Evolutionary conservation across 352 stramenopile species (phyloP).

Genomic region (Nothophytophthora sp.): DNA sequence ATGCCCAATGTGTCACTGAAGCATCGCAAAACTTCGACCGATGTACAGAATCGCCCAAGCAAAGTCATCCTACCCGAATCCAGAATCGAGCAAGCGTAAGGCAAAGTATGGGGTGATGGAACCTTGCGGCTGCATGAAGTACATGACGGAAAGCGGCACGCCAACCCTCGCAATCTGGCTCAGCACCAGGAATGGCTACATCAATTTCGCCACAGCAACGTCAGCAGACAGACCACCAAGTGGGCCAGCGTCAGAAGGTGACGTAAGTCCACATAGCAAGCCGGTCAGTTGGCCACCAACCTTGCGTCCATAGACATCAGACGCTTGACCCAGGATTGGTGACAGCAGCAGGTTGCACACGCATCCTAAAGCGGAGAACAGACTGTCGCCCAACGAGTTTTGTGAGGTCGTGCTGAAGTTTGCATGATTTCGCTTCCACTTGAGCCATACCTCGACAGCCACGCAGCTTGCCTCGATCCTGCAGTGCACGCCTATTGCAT

Average conservation of each 20-base stretch:
- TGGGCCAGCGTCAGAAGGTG: too few relatives aligned
- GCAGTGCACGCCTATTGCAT: constrained; percentile 46
- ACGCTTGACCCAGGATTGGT: constrained; percentile 65
- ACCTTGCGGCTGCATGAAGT: constrained; percentile 55
- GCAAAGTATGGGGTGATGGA: constrained; percentile 67
- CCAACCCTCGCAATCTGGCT: constrained; percentile 61
- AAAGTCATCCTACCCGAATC: constrained; percentile 44
- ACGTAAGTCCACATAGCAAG: too few relatives aligned
- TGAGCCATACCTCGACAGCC: constrained; percentile 59
- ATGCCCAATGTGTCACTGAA: too few relatives aligned
- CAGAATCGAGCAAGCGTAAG: constrained; percentile 50
- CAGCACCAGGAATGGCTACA: constrained; percentile 64
- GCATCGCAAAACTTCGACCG: too few relatives aligned
- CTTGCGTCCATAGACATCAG: constrained; percentile 72
- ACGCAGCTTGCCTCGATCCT: constrained; percentile 69
- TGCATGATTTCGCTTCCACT: not conserved
- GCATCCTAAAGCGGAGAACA: constrained; percentile 59
- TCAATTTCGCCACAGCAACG: not conserved
- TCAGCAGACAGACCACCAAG: not conserved
- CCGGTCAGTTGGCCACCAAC: constrained; percentile 20
- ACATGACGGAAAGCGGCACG: constrained; percentile 68
- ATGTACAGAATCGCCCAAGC: not conserved
- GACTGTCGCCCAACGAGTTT: constrained; percentile 21
- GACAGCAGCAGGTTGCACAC: constrained; percentile 63
- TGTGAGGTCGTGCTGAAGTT: too few relatives aligned